Base-by-base conservation (phyloP, 345 rosid species). In the Sonneratia alba region DNA sequence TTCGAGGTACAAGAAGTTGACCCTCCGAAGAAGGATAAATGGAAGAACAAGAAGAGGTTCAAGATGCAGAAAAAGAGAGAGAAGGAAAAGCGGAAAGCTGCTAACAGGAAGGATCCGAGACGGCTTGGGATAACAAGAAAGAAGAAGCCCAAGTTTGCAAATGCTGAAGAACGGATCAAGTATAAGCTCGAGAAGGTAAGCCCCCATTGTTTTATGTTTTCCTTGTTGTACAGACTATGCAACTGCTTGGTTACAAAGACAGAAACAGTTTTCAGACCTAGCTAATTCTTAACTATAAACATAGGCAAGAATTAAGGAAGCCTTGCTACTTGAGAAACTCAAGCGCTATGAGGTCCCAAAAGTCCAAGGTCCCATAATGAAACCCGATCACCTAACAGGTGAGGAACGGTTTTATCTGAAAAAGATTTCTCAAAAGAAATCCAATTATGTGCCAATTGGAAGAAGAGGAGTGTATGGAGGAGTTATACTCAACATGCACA, bases 401-500 rank as follows among this genome's bases (percentile, higher is more conserved):
- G 97, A 94, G 80, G 98, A 94, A 79, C 86, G 89, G 18, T 87
- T 87, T 74, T 92, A 82, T 66, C 42, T 94, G 76, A 92, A 85
- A 84, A 93, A 85, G 81, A 89, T 91, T 88, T 93, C 88, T 36
- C 98, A 91, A 83, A 93, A 93, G 73, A 83, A 84, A 74, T 89
- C 91, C 62, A 95, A 95, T 70, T 95, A 95, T 55, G 98, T 71
- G 6, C 68, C 57, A 3, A 55, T 81, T 82, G 95, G 99, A 51
- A 85, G 96, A 81, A 85, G 97, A 86, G 98, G 93, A 75, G 79
- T 94, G 24, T 89, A 89, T 68, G 97, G 96, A 61, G 98, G 98
- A 72, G 89, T 91, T 73, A 86, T 93, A 77, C 88, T 91, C n/a
- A 93, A 93, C 47, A 89, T 91, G 98, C 97, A 93, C 77, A 73